Conservation (phyloP, 352 stramenopile species). For the Plasmopara halstedii region DNA sequence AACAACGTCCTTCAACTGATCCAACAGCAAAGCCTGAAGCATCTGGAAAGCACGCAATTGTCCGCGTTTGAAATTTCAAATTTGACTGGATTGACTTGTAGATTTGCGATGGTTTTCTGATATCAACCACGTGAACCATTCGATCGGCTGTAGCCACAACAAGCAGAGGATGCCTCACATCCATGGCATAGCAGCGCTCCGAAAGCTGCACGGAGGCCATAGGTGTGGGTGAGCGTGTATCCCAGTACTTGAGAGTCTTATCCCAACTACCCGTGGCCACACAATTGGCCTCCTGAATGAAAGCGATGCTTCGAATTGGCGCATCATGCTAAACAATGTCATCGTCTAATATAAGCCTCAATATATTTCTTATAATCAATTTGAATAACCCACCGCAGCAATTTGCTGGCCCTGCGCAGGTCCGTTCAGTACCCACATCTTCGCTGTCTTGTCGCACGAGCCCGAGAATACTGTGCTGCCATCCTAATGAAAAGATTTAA, state of each 20-base stretch:
- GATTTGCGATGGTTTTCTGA: slow-evolving; percentile 81
- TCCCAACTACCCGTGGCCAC: slow-evolving; percentile 93
- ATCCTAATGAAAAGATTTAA: slow-evolving; percentile 48
- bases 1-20: slow-evolving; percentile 87
- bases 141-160: slow-evolving; percentile 91
- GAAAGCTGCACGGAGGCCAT: slow-evolving; percentile 88
- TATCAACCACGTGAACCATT: slow-evolving; percentile 84
- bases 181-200: slow-evolving; percentile 92
- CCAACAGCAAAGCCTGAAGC: slow-evolving; percentile 82
- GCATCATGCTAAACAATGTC: slow-evolving; percentile 74
- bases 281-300: slow-evolving; percentile 78
- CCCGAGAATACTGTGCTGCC: slow-evolving; percentile 90
- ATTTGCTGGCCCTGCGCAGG: slow-evolving; percentile 71
- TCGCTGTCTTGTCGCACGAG: slow-evolving; percentile 91
- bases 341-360: slow-evolving; percentile 14
- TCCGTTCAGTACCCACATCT: slow-evolving; percentile 91
- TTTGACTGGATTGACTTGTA: slow-evolving; percentile 80
- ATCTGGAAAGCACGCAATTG: slow-evolving; percentile 86
- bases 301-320: slow-evolving; percentile 85
- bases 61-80: slow-evolving; percentile 86
- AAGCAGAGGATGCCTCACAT: slow-evolving; percentile 88
- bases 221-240: slow-evolving; percentile 85
- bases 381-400: slow-evolving; percentile 38
- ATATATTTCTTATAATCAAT: neutral
- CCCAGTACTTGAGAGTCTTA: slow-evolving; percentile 96